These are phyloP conservation scores for Baorangia bicolor DNA, from an alignment of 768 basidiomycete species.

Conservation along the genomic window DNA sequence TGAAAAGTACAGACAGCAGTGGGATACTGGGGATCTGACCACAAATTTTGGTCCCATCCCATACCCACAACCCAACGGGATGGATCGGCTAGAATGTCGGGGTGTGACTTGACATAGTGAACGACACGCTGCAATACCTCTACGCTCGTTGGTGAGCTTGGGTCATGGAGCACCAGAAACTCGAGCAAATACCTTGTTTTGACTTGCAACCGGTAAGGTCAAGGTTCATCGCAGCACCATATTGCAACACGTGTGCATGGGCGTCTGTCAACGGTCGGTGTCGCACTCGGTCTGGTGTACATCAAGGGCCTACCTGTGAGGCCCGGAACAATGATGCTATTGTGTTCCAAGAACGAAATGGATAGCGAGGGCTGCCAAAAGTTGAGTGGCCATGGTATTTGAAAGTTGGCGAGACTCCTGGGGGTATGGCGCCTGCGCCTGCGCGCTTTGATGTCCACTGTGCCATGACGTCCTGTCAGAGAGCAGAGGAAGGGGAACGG, in stretches of 20 bases:
- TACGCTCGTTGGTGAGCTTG: conserved; percentile 25
- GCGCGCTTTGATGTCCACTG: conserved; percentile 27
- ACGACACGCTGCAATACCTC: conserved; percentile 66
- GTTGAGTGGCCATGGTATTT: conserved; percentile 25
- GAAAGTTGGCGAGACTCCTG: conserved; percentile 1
- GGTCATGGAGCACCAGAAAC: too few species aligned
- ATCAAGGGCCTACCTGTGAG: conserved; percentile 52
- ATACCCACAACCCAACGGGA: conserved; percentile 77
- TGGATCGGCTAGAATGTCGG: conserved; percentile 52
- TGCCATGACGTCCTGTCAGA: not conserved
- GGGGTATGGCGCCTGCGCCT: conserved; percentile 16
- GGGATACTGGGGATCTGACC: conserved; percentile 64
- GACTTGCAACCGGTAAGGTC: conserved; percentile 59
- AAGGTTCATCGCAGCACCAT: conserved; percentile 67
- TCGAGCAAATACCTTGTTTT: conserved; percentile 46
- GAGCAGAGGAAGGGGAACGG: not conserved
- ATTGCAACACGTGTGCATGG: conserved; percentile 75
- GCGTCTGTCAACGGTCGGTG: conserved; percentile 49
- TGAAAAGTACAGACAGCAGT: conserved; percentile 52
- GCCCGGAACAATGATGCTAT: conserved; percentile 66
- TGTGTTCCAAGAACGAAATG: conserved; percentile 27
- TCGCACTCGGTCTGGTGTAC: not conserved
- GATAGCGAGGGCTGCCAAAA: conserved; percentile 20
- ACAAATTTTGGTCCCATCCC: conserved; percentile 94
- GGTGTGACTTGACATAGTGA: conserved; percentile 53